A percentile compares a stretch with the other conserved stretches of the same genome.
These are phyloP conservation scores for Kodamaea kakaduensis DNA, from an alignment of 805 yeast species.

Conservation along the genomic window DNA sequence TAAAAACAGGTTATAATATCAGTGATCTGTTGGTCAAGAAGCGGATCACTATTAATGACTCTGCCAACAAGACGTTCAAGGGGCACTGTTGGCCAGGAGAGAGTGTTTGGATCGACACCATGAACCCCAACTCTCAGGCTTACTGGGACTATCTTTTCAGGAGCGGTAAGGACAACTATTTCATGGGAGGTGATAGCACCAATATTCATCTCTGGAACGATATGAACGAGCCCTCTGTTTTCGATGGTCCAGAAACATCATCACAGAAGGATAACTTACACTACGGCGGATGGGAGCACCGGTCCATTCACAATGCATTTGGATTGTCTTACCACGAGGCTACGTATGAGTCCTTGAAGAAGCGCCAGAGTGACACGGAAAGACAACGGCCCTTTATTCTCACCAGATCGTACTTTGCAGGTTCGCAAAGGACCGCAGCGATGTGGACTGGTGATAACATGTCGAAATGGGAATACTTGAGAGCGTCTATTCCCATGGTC, in stretches of 20 bases:
- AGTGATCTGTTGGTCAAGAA: slow-evolving; percentile 48
- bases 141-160: slow-evolving; percentile 59
- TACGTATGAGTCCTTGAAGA: slow-evolving; percentile 62
- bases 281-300: slow-evolving; percentile 78
- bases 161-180: slow-evolving; percentile 37
- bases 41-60: slow-evolving; percentile 43
- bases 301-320: slow-evolving; percentile 84
- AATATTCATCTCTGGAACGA: slow-evolving; percentile 93
- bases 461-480: slow-evolving; percentile 87
- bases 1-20: slow-evolving; percentile 66
- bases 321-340: slow-evolving; percentile 80
- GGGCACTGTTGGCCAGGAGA: slow-evolving; percentile 99
- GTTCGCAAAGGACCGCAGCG: slow-evolving; percentile 88
- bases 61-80: slow-evolving; percentile 49
- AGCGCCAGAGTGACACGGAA: slow-evolving; percentile 41
- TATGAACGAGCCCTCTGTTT: slow-evolving; percentile 96
- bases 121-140: slow-evolving; percentile 56
- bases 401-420: slow-evolving; percentile 84
- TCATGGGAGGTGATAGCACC: slow-evolving; percentile 43
- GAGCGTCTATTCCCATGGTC: slow-evolving; percentile 81
- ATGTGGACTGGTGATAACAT: slow-evolving; percentile 98
- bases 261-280: slow-evolving; percentile 81
- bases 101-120: slow-evolving; percentile 87
- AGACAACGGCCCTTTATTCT: slow-evolving; percentile 78
- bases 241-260: slow-evolving; percentile 91